These are phyloP conservation scores for Mycena amicta DNA, from an alignment of 768 basidiomycete species.

Conservation along the genomic window DNA sequence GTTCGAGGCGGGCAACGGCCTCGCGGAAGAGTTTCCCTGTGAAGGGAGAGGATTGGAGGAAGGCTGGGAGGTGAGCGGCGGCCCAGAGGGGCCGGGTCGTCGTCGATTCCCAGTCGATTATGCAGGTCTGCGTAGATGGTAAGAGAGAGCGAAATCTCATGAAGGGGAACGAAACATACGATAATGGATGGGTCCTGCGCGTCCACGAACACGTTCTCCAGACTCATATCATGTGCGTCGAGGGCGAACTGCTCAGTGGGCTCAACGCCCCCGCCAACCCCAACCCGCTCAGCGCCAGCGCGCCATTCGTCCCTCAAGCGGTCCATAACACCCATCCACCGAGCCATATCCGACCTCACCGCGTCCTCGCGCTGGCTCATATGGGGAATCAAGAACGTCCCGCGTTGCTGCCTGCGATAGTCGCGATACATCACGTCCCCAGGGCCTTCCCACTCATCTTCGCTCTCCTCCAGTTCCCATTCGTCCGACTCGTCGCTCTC, in stretches of 20 bases:
- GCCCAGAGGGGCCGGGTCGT: constrained; percentile 86
- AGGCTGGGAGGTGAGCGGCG: constrained; percentile 79
- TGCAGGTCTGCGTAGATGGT: constrained; percentile 60
- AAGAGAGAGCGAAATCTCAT: no score
- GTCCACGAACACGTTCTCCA: constrained; percentile 87
- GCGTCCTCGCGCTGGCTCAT: constrained; percentile 60
- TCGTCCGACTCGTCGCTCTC: constrained; percentile 78
- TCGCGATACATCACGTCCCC: constrained; percentile 81
- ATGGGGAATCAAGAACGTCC: constrained; percentile 78
- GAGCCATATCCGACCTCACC: constrained; percentile 69
- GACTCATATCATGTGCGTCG: constrained; percentile 83
- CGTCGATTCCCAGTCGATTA: constrained; percentile 93
- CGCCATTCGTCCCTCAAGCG: constrained; percentile 39
- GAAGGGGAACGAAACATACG: constrained; percentile 60
- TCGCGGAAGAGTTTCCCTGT: constrained; percentile 71
- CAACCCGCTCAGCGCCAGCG: constrained; percentile 21
- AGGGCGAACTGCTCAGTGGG: constrained; percentile 69
- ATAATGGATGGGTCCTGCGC: constrained; percentile 65
- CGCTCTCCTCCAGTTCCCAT: constrained; percentile 76
- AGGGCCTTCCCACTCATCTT: constrained; percentile 78
- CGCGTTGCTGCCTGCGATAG: constrained; percentile 79
- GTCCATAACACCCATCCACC: constrained; percentile 74
- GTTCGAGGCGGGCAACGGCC: constrained; percentile 55
- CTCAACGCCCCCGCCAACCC: constrained; percentile 24
- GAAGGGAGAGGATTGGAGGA: constrained; percentile 78